Base-by-base conservation (phyloP, 2,329 filamentous ascomycete species). In the Penicillium sp. region DNA sequence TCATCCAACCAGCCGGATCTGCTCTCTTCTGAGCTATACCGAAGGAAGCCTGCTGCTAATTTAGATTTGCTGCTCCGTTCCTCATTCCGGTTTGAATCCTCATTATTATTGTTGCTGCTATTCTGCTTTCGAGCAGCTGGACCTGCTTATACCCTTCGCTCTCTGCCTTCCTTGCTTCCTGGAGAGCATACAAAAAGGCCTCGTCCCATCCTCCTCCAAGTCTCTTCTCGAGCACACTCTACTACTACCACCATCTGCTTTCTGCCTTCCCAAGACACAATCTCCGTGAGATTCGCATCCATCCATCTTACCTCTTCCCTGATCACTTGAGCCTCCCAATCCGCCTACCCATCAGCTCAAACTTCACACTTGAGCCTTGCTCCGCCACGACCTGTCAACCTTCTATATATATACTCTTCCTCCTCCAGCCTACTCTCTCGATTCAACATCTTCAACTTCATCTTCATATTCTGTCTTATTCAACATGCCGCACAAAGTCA, bases 401-500 rank as follows among this genome's bases (percentile, higher is more conserved):
- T 58, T 58, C 45, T 51, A 60, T 60, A 61, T 64, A 49, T 54
- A 60, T 41, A 47, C 49, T 15, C 13, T 52, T 53, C 31, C 38
- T 45, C 31, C 7, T 30, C 21, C 19, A 21, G 44, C 29, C 38
- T 44, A 5, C 35, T 29, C 31, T 21, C 19, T 15, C 44, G 15
- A 54, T 47, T 45, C 49, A 45, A 52, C 50, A 23, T 45, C 50
- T 44, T 51, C 31, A 21, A 26, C 26, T 26, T 50, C 30, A 4
- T 47, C 45, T 7, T 45, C 21, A 38, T 17, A 38, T n/a, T 30
- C 26, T 23, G 31, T 29, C 56, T 50, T 52, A 53, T 52, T 31
- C 64, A 72, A 41, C 54, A 75, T 76, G 74, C 74, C 74, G 63
- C 71, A 72, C 69, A 76, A 75, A 67, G 67, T 71, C 67, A 76